Percentiles rank a stretch among this genome's conserved stretches.
These are phyloP conservation scores for Verbascum thapsus DNA, from an alignment of 257 asterid genomes.

Conservation along the genomic window DNA sequence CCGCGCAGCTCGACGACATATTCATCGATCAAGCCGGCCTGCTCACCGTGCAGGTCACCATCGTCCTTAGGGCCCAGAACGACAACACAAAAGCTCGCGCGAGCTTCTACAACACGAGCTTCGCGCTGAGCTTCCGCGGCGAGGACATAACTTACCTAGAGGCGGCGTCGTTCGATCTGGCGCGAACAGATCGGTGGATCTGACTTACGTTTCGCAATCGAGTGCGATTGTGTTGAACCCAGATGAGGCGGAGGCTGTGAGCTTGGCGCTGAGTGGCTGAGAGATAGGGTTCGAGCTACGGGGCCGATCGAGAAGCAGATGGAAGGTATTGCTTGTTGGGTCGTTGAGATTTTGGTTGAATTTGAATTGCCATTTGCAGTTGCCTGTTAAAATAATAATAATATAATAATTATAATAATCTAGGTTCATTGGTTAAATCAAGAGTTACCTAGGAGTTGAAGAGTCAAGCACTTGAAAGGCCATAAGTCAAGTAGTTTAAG, in stretches of 20 bases:
- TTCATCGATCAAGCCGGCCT: constrained; percentile 55
- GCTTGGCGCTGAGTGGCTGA: constrained; percentile 34
- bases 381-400: constrained; percentile 56
- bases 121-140: constrained; percentile 50
- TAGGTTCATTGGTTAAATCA: too few relatives aligned
- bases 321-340: constrained; percentile 70
- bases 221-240: constrained; percentile 58
- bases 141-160: constrained; percentile 45
- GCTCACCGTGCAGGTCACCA: constrained; percentile 51
- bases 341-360: constrained; percentile 66
- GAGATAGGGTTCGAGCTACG: constrained; percentile 43
- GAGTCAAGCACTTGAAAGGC: too few relatives aligned
- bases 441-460: too few relatives aligned
- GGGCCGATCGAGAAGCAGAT: constrained; percentile 65
- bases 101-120: constrained; percentile 44
- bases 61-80: constrained; percentile 55
- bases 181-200: constrained; percentile 44
- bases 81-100: constrained; percentile 60
- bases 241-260: constrained; percentile 46
- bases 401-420: too few relatives aligned
- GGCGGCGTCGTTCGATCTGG: constrained; percentile 43
- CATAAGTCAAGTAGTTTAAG: too few relatives aligned
- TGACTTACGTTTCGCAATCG: constrained; percentile 52
- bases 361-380: constrained; percentile 55
- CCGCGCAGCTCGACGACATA: constrained; percentile 64